These are phyloP conservation scores for Ustilaginoidea virens DNA, from an alignment of 2,329 filamentous ascomycete species.

Conservation along the genomic window DNA sequence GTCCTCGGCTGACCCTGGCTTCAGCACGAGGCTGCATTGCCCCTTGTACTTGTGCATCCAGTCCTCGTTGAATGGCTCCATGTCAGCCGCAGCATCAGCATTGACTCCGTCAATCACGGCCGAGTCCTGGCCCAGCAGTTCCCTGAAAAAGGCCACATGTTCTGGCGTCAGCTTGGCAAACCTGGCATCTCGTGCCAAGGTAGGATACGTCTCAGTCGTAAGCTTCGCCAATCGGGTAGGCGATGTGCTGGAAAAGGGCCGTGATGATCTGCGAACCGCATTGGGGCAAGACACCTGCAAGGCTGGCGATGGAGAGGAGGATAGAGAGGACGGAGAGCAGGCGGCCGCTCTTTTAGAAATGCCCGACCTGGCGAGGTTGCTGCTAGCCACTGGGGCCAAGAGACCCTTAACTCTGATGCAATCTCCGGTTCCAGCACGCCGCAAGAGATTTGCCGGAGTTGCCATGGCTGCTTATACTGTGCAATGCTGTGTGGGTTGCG, in stretches of 20 bases:
- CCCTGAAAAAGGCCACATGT: conserved; percentile 71
- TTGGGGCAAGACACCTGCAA: conserved; percentile 7
- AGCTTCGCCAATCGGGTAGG: conserved; percentile 34
- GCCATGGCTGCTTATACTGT: no score
- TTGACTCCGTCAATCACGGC: conserved; percentile 77
- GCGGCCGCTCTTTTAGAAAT: conserved; percentile 1
- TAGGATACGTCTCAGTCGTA: conserved; percentile 76
- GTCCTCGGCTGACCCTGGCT: conserved; percentile 70
- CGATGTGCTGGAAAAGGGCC: conserved; percentile 10
- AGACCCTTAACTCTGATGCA: no score
- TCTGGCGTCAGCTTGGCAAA: conserved; percentile 61
- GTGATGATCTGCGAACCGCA: conserved; percentile 11
- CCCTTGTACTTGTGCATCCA: conserved; percentile 99
- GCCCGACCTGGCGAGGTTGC: conserved; percentile 1
- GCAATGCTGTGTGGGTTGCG: no score
- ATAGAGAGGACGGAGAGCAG: conserved; percentile 2
- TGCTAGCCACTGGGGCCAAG: neutral
- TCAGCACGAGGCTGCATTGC: conserved; percentile 73
- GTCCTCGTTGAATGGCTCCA: conserved; percentile 87
- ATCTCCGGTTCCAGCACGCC: no score
- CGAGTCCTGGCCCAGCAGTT: conserved; percentile 61
- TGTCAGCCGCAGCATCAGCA: conserved; percentile 53
- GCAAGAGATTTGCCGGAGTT: no score
- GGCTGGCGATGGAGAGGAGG: no score
- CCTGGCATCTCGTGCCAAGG: conserved; percentile 61